These are phyloP conservation scores for Monosporascus sp. DNA, from an alignment of 2,329 filamentous ascomycete species.

Conservation along the genomic window DNA sequence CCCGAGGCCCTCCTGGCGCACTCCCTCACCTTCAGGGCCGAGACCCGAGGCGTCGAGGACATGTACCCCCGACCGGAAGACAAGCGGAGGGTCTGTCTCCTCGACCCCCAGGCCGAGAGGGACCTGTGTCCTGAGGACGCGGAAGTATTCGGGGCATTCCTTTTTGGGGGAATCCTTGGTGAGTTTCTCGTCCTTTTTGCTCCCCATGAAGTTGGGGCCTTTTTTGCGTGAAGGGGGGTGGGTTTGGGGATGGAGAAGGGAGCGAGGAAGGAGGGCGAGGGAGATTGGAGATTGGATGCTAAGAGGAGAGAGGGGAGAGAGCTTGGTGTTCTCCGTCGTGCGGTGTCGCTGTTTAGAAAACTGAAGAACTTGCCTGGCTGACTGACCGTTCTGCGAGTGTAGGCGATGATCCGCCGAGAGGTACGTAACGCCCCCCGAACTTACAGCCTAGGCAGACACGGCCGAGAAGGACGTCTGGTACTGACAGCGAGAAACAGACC, in stretches of 20 bases:
- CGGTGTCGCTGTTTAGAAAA: background rate
- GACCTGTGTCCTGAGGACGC: conserved; percentile 83
- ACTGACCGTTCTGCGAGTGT: conserved; percentile 4
- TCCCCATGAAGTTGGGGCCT: conserved; percentile 6
- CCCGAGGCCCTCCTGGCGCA: conserved; percentile 46
- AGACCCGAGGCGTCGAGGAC: conserved; percentile 74
- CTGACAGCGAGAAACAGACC: conserved; percentile 49
- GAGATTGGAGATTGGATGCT: background rate
- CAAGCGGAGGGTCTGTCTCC: conserved; percentile 75
- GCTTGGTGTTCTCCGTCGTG: no score
- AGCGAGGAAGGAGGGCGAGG: background rate
- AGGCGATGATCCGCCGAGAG: conserved; percentile 92
- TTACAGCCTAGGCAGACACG: background rate
- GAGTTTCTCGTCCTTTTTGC: conserved; percentile 20
- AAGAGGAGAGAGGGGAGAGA: no score
- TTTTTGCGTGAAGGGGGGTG: background rate
- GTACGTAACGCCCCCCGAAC: conserved; percentile 42
- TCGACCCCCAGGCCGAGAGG: conserved; percentile 77
- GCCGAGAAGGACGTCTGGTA: no score
- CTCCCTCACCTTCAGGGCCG: conserved; percentile 61
- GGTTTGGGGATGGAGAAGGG: background rate
- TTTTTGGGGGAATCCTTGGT: conserved; percentile 96
- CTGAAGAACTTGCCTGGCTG: background rate
- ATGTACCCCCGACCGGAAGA: conserved; percentile 59
- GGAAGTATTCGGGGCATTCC: conserved; percentile 77